phyloP scores from a whole-genome alignment of 345 rosid genomes.

The Linum lewisii region DNA sequence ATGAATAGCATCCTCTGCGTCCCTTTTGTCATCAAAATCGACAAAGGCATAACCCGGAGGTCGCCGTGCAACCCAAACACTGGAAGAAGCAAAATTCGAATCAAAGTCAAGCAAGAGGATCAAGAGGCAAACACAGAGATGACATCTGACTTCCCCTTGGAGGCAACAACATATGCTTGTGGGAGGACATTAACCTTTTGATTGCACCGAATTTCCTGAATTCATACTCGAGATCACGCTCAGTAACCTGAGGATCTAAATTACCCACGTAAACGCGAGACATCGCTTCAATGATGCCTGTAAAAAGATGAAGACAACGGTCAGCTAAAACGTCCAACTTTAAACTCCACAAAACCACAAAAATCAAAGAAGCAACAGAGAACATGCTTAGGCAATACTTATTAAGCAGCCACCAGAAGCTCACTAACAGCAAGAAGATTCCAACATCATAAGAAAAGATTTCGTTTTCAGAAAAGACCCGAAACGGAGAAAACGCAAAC shows the following conservation, averaged over 20 bases:
- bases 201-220: constrained; percentile 25
- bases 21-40: constrained; percentile 75
- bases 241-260: constrained; percentile 25
- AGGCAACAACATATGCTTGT: neutral
- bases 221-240: constrained; percentile 30
- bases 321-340: neutral
- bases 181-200: constrained; percentile 5
- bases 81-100: constrained; percentile 15
- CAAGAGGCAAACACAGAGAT: neutral
- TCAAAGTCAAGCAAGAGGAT: neutral
- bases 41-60: constrained; percentile 92
- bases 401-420: too few relatives aligned
- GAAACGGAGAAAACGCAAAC: too few relatives aligned
- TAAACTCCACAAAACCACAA: neutral
- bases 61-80: constrained; percentile 96
- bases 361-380: too few relatives aligned
- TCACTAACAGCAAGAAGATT: too few relatives aligned
- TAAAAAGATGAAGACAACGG: neutral
- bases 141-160: neutral
- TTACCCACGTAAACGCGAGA: constrained; percentile 31
- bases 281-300: constrained; percentile 11
- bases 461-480: too few relatives aligned
- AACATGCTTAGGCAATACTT: too few relatives aligned
- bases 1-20: constrained; percentile 76
- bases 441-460: too few relatives aligned